Percentiles rank a stretch among this genome's conserved stretches.
phyloP scores from a whole-genome alignment of 2,329 filamentous ascomycete genomes.

The Dothiorella sarmentorum region DNA sequence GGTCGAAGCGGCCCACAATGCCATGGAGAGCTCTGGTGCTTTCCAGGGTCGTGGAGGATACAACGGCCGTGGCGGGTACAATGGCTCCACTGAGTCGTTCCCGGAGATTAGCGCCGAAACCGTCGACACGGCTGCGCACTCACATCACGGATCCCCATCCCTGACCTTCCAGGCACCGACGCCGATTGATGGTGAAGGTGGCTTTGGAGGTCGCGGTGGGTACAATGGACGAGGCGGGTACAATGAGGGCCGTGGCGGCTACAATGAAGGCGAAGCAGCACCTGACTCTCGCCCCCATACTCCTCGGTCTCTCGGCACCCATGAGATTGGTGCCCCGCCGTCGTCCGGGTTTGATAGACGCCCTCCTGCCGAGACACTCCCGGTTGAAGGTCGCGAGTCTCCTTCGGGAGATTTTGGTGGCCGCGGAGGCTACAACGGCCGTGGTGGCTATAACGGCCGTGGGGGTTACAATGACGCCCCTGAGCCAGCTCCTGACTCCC shows the following conservation, averaged over 20 bases:
- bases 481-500: neutral
- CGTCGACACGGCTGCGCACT: neutral
- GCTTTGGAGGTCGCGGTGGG: slow-evolving; percentile 27
- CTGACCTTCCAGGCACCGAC: slow-evolving; percentile 14
- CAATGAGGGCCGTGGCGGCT: slow-evolving; percentile 21
- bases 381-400: slow-evolving; percentile 3
- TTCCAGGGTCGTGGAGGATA: slow-evolving; percentile 33
- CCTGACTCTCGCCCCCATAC: neutral
- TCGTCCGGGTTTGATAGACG: slow-evolving; percentile 9
- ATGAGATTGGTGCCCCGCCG: neutral
- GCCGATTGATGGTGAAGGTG: slow-evolving; percentile 13
- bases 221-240: slow-evolving; percentile 27
- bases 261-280: slow-evolving; percentile 20
- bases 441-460: slow-evolving; percentile 31
- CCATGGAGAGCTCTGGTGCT: slow-evolving; percentile 28
- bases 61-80: slow-evolving; percentile 32
- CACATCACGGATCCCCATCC: neutral
- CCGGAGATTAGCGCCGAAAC: slow-evolving; percentile 18
- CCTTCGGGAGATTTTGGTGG: slow-evolving; percentile 22
- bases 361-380: neutral
- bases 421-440: slow-evolving; percentile 30
- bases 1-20: slow-evolving; percentile 11
- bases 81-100: slow-evolving; percentile 25
- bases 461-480: slow-evolving; percentile 22
- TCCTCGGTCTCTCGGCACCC: slow-evolving; percentile 1